Base-by-base conservation (phyloP, 805 yeast genomes). In the Zygotorulaspora chibaensis region DNA sequence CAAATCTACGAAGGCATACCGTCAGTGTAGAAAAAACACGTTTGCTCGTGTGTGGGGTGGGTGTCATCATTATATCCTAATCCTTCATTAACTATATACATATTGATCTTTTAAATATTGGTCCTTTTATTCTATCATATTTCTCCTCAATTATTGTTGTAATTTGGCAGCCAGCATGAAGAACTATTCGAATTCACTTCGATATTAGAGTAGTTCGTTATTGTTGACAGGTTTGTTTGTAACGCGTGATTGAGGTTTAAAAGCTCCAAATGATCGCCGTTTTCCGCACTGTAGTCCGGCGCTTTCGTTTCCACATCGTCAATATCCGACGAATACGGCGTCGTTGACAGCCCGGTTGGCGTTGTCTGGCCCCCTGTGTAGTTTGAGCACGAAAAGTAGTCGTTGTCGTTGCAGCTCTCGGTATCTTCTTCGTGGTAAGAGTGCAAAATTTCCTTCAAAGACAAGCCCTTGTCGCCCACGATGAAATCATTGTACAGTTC, bases 171-270 rank as follows among this genome's bases (percentile, higher is more conserved):
- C 56, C 54, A 50, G 18, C 43, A 38, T 4, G 36, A n/a, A 29
- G 42, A 45, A 17, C 48, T 38, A n/a, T 45, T 40, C 11, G 34
- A 13, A 25, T 47, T 46, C 20, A 40, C 40, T 20, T 46, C 40
- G 25, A 10, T 40, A 15, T 41, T 41, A 18, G 58, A 56, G 35
- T 52, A 50, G 38, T 54, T 55, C 10, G 61, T 52, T 29, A 51
- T 40, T 8, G 58, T 54, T 5, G 58, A 52, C 36, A 54, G 27
- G 35, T 55, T 56, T 27, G 48, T 46, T 33, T 50, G 52, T 17
- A 56, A 36, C 9, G 39, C 46, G 33, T 31, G 29, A 13, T 43
- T 23, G 13, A 26, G 28, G n/a, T 13, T 15, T 25, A 31, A 27
- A 15, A 25, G 43, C 11, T 43, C 35, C 25, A 41, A 13, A 11